Percentiles rank a stretch among this genome's conserved stretches.
phyloP scores from a whole-genome alignment of 106 monocot genomes.

The Dendrobium chrysotoxum region DNA sequence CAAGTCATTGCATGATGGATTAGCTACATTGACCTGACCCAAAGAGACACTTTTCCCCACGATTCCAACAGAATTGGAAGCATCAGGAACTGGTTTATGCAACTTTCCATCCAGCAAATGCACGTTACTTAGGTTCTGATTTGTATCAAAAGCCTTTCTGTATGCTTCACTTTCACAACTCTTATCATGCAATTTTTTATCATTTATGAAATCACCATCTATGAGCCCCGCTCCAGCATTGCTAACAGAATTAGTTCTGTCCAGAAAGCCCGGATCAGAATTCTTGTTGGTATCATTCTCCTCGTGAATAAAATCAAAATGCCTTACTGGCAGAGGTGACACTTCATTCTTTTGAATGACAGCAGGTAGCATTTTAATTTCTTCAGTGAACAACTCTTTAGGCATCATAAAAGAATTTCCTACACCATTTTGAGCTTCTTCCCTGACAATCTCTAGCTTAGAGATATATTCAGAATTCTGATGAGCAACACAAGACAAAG shows the following conservation, averaged over 20 bases:
- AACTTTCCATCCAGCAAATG: slow-evolving; percentile 6
- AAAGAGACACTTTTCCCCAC: background rate
- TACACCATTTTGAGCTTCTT: slow-evolving; percentile 8
- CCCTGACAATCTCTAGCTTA: slow-evolving; percentile 10
- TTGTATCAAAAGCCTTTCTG: background rate
- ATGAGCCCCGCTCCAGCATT: background rate
- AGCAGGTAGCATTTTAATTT: slow-evolving; percentile 7
- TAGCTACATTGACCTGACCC: background rate
- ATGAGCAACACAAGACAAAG: slow-evolving; percentile 23
- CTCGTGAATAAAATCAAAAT: slow-evolving; percentile 81
- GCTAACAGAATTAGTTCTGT: slow-evolving; percentile 6
- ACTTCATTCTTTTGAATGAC: slow-evolving; percentile 12
- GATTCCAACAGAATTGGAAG: background rate
- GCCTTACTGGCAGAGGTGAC: slow-evolving; percentile 88
- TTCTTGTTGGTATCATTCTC: slow-evolving; percentile 17
- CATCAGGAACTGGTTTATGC: slow-evolving; percentile 4
- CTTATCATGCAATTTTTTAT: background rate
- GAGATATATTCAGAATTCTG: slow-evolving; percentile 15
- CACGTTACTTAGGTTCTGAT: background rate
- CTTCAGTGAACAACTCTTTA: slow-evolving; percentile 12
- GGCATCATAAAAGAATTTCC: slow-evolving; percentile 12
- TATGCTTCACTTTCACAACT: slow-evolving; percentile 3
- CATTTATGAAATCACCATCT: slow-evolving; percentile 1
- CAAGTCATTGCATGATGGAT: background rate
- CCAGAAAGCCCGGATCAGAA: background rate